phyloP scores from a whole-genome alignment of 1,284 basidiomycete species.

The Pyrrhoderma lamaoense region DNA sequence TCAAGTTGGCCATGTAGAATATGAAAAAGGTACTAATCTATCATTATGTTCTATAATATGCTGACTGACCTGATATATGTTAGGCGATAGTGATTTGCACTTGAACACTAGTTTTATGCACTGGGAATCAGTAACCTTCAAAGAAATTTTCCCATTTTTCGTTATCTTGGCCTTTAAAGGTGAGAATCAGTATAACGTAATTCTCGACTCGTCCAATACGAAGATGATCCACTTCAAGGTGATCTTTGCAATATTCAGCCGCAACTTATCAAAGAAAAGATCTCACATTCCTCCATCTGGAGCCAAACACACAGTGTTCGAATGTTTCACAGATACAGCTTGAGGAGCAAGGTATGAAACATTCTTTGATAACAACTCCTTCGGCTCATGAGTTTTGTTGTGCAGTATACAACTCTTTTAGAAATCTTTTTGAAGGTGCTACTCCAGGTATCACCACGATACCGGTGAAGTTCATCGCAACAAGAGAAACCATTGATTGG shows the following conservation, averaged over 20 bases:
- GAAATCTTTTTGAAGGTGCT: neutral
- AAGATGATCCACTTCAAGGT: too few species aligned
- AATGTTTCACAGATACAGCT: constrained; percentile 10
- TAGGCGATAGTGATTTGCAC: too few species aligned
- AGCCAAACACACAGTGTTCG: constrained; percentile 14
- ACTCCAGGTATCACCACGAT: constrained; percentile 17
- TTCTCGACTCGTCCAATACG: neutral
- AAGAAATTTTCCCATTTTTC: constrained; percentile 16
- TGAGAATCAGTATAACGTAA: neutral
- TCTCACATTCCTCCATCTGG: neutral
- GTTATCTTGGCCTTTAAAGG: constrained; percentile 15
- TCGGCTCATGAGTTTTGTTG: too few species aligned
- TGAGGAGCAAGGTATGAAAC: constrained; percentile 13
- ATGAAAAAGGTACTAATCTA: constrained; percentile 7
- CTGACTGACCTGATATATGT: too few species aligned
- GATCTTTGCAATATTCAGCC: too few species aligned
- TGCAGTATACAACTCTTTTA: neutral
- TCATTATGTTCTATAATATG: neutral
- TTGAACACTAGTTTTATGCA: constrained; percentile 2
- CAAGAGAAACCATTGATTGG: constrained; percentile 15
- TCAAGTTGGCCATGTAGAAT: constrained; percentile 23
- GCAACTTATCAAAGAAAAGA: constrained; percentile 3
- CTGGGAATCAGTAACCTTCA: constrained; percentile 14
- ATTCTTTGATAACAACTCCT: too few species aligned
- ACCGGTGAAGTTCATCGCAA: constrained; percentile 19